phyloP scores from a whole-genome alignment of 805 yeast genomes.

The Debaryomyces hansenii region DNA sequence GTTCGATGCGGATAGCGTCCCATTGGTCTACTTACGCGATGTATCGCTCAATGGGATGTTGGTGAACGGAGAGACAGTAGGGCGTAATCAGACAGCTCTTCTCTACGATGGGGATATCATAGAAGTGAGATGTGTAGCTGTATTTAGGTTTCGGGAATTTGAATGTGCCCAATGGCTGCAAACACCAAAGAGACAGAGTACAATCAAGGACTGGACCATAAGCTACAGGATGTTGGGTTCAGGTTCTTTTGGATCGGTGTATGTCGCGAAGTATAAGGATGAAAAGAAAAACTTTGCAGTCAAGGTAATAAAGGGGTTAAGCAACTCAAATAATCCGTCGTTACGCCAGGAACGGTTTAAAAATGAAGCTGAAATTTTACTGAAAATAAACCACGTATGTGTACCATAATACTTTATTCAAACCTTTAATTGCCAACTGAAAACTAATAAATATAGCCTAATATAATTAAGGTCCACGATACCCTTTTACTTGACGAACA shows the following conservation, averaged over 20 bases:
- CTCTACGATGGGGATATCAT: constrained; percentile 41
- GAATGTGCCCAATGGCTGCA: not conserved
- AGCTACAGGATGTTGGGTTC: constrained; percentile 45
- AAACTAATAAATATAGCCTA: constrained; percentile 32
- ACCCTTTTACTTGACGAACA: constrained; percentile 24
- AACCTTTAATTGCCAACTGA: not conserved
- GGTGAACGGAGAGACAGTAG: constrained; percentile 36
- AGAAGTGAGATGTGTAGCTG: constrained; percentile 24
- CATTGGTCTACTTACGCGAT: constrained; percentile 52
- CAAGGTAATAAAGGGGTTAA: constrained; percentile 32
- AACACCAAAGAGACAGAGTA: constrained; percentile 5
- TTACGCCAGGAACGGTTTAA: constrained; percentile 1
- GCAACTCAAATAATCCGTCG: not conserved
- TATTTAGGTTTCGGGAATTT: not conserved
- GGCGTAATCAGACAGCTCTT: constrained; percentile 29
- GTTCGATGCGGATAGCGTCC: constrained; percentile 49
- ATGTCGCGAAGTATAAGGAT: constrained; percentile 27
- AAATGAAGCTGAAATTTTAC: constrained; percentile 45
- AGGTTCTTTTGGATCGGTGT: constrained; percentile 62
- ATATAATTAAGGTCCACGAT: constrained; percentile 47
- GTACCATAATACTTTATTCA: not conserved
- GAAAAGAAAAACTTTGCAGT: constrained; percentile 45
- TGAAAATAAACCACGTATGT: constrained; percentile 40
- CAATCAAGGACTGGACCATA: constrained; percentile 39
- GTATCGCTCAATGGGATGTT: constrained; percentile 51